Evolutionary conservation across 75 land plant genomes (phyloP), one percentile per base, ranked within the genome.

Genomic region (Picea sitchensis): DNA sequence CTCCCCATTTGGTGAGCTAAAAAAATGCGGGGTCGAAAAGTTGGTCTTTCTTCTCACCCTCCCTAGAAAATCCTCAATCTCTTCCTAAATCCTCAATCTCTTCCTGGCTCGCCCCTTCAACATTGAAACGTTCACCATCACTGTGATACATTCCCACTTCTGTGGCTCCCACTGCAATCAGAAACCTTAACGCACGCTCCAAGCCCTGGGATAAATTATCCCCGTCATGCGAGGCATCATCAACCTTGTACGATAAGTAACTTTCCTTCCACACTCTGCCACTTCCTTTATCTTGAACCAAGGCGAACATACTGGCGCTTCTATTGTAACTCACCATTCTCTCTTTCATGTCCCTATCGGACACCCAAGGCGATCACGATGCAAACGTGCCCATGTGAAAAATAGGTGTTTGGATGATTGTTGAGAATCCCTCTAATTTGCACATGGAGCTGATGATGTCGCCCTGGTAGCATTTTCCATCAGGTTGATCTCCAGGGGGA

Each of bases 1-100:
- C 86, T 89, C 54, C 97, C 90, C 95, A 95, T 93, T 74, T 94
- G 97, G 78, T 94, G 97, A 8, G 95, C 97, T 20, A 26, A 94
- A 94, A 47, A 80, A 79, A 18, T 92, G 59, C 14, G 93, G 88
- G 11, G 85, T 81, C n/a, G 65, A 64, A 44, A 85, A 61, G 12
- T 80, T 86, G 62, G 73, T 78, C 60, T 84, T 9, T 14, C 82
- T 26, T 74, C 90, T 90, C 59, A 80, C 91, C 75, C 83, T 59
- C 32, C 69, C 82, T 61, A 92, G 82, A 60, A 88, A 91, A 34
- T 44, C 68, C 81, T 93, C 95, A 5, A 91, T 68, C 68, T 88
- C 87, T 17, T 80, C 72, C 1, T 69, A 88, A 91, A 34, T 44
- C 68, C 81, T 93, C 95, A 5, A 91, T 68, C 68, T 88, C 87